These are phyloP conservation scores for Alternaria angustiovoidea DNA, from an alignment of 2,329 filamentous ascomycete genomes.

Conservation along the genomic window DNA sequence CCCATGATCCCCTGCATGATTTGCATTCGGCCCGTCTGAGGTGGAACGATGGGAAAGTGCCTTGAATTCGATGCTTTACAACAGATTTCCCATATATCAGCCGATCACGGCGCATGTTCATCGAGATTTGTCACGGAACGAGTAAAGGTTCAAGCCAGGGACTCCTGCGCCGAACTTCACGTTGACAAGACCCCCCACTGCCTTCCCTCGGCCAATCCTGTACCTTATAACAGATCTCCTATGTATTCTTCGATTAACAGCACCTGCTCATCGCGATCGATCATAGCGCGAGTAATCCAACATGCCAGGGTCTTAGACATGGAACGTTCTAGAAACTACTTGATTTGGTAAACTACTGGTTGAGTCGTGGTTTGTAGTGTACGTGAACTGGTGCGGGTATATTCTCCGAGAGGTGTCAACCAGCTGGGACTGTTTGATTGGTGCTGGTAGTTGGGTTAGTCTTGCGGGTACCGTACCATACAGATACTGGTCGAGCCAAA, in stretches of 20 bases:
- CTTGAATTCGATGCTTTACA: neutral
- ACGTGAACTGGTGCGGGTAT: neutral
- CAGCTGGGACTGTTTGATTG: neutral
- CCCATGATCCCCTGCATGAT: neutral
- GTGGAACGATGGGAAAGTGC: slow-evolving; percentile 18
- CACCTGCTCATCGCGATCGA: neutral
- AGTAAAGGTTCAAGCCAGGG: neutral
- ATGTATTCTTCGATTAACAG: neutral
- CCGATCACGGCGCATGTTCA: neutral
- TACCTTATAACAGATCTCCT: neutral
- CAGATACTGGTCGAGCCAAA: neutral
- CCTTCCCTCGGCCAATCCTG: neutral
- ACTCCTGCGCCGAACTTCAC: neutral
- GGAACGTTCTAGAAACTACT: neutral
- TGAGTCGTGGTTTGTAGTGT: neutral
- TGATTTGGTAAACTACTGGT: neutral
- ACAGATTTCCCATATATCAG: slow-evolving; percentile 1
- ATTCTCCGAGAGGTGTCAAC: neutral
- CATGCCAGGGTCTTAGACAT: neutral
- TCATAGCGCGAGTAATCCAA: too few relatives aligned
- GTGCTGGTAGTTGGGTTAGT: neutral
- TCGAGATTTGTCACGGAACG: neutral
- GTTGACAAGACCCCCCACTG: neutral
- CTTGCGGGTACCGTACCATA: neutral
- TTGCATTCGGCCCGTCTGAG: slow-evolving; percentile 3